Evolutionary conservation across 805 yeast genomes (phyloP).

Genomic region (Vanderwaltozyma yarrowii): DNA sequence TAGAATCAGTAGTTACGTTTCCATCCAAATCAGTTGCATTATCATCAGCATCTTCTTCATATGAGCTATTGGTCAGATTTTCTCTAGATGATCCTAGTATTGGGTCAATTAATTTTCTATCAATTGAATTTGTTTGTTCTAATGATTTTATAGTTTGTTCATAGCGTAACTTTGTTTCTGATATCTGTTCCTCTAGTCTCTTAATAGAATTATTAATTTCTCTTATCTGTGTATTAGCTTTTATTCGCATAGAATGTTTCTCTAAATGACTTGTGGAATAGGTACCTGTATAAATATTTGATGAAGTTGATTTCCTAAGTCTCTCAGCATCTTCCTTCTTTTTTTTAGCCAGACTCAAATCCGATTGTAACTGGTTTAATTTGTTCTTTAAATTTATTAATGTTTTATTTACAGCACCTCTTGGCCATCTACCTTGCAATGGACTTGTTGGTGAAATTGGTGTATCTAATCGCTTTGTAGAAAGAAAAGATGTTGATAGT

Average conservation of each 20-base stretch:
- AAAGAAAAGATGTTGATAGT: conserved; percentile 27
- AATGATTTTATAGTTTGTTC: conserved; percentile 9
- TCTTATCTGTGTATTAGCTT: conserved; percentile 25
- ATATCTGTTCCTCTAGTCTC: conserved; percentile 19
- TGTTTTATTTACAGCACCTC: conserved; percentile 17
- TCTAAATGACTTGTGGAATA: conserved; percentile 30
- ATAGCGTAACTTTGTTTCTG: conserved; percentile 16
- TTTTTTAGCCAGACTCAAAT: conserved; percentile 12
- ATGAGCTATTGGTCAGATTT: not conserved
- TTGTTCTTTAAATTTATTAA: conserved; percentile 14
- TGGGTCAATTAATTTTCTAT: conserved; percentile 1
- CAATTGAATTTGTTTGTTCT: conserved; percentile 2
- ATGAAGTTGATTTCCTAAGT: conserved; percentile 18
- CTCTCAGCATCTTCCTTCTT: conserved; percentile 20
- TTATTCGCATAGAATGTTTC: conserved; percentile 26
- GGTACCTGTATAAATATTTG: conserved; percentile 26
- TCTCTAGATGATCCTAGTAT: not conserved
- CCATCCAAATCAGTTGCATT: not conserved
- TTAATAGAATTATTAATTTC: conserved; percentile 24
- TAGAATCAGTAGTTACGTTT: not conserved
- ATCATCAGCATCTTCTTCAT: conserved; percentile 1
- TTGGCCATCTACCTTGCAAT: conserved; percentile 14
- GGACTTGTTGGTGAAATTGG: conserved; percentile 25
- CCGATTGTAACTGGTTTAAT: conserved; percentile 16
- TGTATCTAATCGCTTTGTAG: conserved; percentile 20